phyloP scores from a whole-genome alignment of 176 grass and related monocot species.

The Olyra latifolia region DNA sequence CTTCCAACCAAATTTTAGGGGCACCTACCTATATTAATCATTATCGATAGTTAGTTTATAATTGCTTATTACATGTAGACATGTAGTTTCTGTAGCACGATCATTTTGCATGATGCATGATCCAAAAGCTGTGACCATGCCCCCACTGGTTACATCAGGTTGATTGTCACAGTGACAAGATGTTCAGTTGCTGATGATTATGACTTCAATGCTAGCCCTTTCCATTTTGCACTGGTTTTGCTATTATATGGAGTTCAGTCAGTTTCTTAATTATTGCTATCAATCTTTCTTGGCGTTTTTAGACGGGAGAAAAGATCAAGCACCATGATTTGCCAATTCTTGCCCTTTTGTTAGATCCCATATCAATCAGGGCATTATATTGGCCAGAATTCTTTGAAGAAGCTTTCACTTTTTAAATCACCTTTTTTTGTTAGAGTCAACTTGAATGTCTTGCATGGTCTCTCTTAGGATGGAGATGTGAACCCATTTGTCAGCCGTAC shows the following conservation, averaged over 20 bases:
- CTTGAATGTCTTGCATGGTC: not conserved
- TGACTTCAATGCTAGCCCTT: not conserved
- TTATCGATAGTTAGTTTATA: constrained; percentile 6
- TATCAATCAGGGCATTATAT: not conserved
- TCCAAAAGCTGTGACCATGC: constrained; percentile 10
- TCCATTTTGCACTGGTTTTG: not conserved
- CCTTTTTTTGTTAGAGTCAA: not conserved
- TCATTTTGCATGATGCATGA: constrained; percentile 10
- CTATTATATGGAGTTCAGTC: constrained; percentile 12
- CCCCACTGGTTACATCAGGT: constrained; percentile 5
- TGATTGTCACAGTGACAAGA: constrained; percentile 27
- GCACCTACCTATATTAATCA: not conserved
- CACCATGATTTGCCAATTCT: not conserved
- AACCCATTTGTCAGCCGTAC: not conserved
- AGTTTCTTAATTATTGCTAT: constrained; percentile 32
- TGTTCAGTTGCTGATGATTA: constrained; percentile 27
- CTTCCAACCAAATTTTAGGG: constrained; percentile 23
- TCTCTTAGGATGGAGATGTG: not conserved
- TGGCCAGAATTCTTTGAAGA: not conserved
- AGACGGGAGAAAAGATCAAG: not conserved
- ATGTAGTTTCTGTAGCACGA: constrained; percentile 15
- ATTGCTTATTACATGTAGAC: not conserved
- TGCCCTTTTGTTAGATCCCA: constrained; percentile 4
- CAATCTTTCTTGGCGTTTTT: not conserved
- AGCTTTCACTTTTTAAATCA: not conserved